Conservation (phyloP, 805 yeast species). For the Vanderwaltozyma verrucispora region DNA sequence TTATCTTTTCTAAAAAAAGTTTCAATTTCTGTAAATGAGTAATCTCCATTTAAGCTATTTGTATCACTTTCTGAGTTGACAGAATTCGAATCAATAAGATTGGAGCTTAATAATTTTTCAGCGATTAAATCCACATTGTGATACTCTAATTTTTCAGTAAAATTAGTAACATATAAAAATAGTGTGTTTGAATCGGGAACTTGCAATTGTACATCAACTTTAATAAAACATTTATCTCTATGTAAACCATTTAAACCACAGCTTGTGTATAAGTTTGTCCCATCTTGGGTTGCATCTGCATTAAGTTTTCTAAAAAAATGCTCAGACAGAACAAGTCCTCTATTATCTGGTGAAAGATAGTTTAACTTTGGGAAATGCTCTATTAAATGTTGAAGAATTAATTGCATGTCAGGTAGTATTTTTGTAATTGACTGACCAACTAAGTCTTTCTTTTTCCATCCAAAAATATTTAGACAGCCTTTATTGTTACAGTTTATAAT, state of each 20-base stretch:
- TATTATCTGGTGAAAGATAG: conserved; percentile 29
- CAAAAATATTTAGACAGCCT: conserved; percentile 62
- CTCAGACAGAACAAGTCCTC: conserved; percentile 77
- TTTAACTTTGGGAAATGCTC: conserved; percentile 30
- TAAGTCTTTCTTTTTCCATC: conserved; percentile 37
- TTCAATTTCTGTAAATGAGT: conserved; percentile 26
- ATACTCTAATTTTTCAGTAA: not conserved
- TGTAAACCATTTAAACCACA: conserved; percentile 60
- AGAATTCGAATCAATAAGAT: no score
- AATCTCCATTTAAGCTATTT: not conserved
- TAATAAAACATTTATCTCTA: conserved; percentile 53
- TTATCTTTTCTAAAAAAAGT: conserved; percentile 6
- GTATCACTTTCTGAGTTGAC: no score
- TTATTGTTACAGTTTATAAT: conserved; percentile 62
- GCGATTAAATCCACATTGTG: no score
- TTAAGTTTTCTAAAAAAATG: conserved; percentile 69
- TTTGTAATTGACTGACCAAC: conserved; percentile 36
- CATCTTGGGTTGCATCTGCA: conserved; percentile 32
- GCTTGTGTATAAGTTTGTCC: conserved; percentile 46
- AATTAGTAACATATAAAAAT: conserved; percentile 67
- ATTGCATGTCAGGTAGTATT: conserved; percentile 36
- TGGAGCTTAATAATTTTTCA: no score
- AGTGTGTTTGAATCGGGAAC: conserved; percentile 48
- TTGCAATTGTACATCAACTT: conserved; percentile 71
- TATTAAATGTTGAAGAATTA: conserved; percentile 23